Evolutionary conservation across 2,329 filamentous ascomycete genomes (phyloP).

Genomic region (Chaetoscypha palmicola): DNA sequence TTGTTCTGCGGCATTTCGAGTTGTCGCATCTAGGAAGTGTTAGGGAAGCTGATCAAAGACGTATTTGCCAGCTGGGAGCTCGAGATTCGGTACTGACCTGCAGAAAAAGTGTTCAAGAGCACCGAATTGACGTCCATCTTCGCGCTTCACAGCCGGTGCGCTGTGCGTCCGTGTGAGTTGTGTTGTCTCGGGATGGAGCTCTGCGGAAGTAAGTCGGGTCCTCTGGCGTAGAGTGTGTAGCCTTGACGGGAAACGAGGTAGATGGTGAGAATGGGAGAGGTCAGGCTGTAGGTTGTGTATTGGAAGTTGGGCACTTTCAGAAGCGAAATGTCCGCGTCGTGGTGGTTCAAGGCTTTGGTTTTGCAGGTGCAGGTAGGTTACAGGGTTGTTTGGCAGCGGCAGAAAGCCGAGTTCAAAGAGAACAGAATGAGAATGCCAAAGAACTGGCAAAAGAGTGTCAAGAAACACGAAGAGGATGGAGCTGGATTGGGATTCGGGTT

Average conservation of each 20-base stretch:
- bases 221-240: not conserved
- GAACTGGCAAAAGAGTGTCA: constrained; percentile 20
- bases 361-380: constrained; percentile 9
- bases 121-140: constrained; percentile 97
- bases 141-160: constrained; percentile 31
- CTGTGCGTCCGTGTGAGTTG: constrained; percentile 16
- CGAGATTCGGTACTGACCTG: constrained; percentile 56
- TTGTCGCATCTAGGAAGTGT: constrained; percentile 65
- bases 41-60: constrained; percentile 22
- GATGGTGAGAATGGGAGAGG: constrained; percentile 11
- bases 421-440: constrained; percentile 1
- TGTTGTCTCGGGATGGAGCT: not conserved
- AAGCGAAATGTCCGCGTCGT: constrained; percentile 20
- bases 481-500: too few relatives aligned
- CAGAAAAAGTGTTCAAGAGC: constrained; percentile 91
- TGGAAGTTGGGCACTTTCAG: constrained; percentile 19
- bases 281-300: constrained; percentile 11
- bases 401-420: constrained; percentile 6
- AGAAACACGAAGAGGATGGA: too few relatives aligned
- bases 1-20: constrained; percentile 87
- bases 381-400: constrained; percentile 15
- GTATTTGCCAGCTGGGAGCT: not conserved
- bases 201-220: too few relatives aligned
- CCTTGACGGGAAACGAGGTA: not conserved
- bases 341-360: constrained; percentile 13